Base-by-base conservation (phyloP, 2,329 filamentous ascomycete genomes). In the Chaetomiaceae sp. region DNA sequence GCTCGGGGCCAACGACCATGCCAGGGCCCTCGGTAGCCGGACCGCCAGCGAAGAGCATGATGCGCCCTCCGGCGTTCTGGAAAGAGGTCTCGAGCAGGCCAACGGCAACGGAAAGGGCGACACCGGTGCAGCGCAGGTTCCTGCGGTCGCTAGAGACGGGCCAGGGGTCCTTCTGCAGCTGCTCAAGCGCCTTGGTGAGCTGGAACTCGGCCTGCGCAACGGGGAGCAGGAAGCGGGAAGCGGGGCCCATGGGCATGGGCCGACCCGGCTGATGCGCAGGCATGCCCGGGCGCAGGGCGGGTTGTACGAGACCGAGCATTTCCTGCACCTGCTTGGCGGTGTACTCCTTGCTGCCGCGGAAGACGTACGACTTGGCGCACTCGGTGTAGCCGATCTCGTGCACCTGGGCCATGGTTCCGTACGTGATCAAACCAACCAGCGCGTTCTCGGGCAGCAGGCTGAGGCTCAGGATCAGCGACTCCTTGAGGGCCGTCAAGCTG, bases 251-350 rank as follows among this genome's bases (percentile, higher is more conserved):
- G 11, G 87, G 82, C 62, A 87, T 80, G 61, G 84, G 81, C 37
- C 89, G 84, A 58, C 89, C 89, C 43, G 88, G 85, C 64, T 87
- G 85, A 59, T 84, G 82, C 60, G 85, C 84, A 55, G 83, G 83
- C 72, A 88, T 83, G 51, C 83, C 84, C 22, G 91, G 90, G 60
- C 94, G 84, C 59, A 90, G 71, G 33, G 84, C 83, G 22, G 88
- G 78, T 19, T 87, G 81, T 44, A 85, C 78, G 51, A 96, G 79
- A 25, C 91, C 94, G 47, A 99, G 85, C 94, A 99, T 99, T 68
- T 99, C 94, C 71, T 97, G 92, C n/a, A 99, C 91, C 69, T 97
- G 91, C 75, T 97, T 97, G 50, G 91, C 89, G n/a, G 85, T 81
- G 71, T 99, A 99, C 66, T 99, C 94, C 77, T 97, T 99, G 78